These are phyloP conservation scores for Neoboletus brunneissimus DNA, from an alignment of 768 basidiomycete species.

Conservation along the genomic window DNA sequence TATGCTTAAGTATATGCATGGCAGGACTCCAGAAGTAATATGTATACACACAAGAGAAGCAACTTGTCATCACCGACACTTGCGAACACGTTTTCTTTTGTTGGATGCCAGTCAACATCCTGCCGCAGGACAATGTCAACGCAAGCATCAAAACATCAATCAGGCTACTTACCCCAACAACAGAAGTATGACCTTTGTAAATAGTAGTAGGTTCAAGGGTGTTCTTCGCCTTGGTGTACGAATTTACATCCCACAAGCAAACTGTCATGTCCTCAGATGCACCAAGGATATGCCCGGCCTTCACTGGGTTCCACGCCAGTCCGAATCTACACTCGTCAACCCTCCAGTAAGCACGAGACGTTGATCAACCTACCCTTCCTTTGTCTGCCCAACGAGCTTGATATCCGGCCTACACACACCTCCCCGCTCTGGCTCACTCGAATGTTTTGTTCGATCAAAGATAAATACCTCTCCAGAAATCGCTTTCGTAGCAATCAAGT, in stretches of 20 bases:
- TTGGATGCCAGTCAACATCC: slow-evolving; percentile 97
- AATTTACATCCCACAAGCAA: slow-evolving; percentile 94
- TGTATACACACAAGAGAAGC: slow-evolving; percentile 76
- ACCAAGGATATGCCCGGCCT: slow-evolving; percentile 80
- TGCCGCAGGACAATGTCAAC: slow-evolving; percentile 29
- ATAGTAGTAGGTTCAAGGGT: slow-evolving; percentile 81
- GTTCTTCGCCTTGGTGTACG: slow-evolving; percentile 74
- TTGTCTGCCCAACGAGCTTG: slow-evolving; percentile 81
- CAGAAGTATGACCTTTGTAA: slow-evolving; percentile 86
- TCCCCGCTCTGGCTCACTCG: slow-evolving; percentile 85
- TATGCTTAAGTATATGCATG: neutral
- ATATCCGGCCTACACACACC: slow-evolving; percentile 90
- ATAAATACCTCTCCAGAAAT: slow-evolving; percentile 86
- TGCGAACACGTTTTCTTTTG: slow-evolving; percentile 79
- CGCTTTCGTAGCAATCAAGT: slow-evolving; percentile 94
- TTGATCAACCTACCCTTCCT: slow-evolving; percentile 73
- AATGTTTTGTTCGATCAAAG: slow-evolving; percentile 98
- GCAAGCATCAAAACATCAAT: neutral
- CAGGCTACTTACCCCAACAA: slow-evolving; percentile 73
- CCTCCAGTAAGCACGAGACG: neutral
- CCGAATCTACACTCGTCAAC: slow-evolving; percentile 68
- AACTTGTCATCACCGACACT: slow-evolving; percentile 96
- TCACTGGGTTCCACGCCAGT: slow-evolving; percentile 86
- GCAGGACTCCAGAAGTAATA: neutral
- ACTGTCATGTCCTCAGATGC: slow-evolving; percentile 96